Percentiles rank a stretch among this genome's conserved stretches.
These are phyloP conservation scores for Catharanthus roseus DNA, from an alignment of 257 asterid species.

Conservation along the genomic window DNA sequence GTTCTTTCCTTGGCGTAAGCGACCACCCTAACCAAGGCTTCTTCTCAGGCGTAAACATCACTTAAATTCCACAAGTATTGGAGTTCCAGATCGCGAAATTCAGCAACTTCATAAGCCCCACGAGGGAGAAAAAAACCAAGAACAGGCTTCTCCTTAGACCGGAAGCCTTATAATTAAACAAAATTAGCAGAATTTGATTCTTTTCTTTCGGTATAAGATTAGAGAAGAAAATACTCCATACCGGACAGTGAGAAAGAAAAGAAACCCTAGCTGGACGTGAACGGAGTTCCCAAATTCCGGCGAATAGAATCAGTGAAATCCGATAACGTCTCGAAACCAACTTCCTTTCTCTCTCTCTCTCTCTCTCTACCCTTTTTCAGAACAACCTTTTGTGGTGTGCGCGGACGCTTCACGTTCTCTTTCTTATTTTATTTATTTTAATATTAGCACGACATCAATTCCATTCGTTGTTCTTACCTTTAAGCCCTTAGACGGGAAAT, in stretches of 20 bases:
- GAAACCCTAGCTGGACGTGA: slow-evolving; percentile 69
- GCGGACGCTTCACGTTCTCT: slow-evolving; percentile 49
- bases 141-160: not conserved
- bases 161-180: not conserved
- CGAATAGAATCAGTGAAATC: slow-evolving; percentile 47
- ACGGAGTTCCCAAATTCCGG: slow-evolving; percentile 64
- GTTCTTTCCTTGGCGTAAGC: slow-evolving; percentile 58
- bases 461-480: not conserved
- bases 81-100: slow-evolving; percentile 38
- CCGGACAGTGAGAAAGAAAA: not conserved
- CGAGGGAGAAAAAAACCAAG: not conserved
- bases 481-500: slow-evolving; percentile 14
- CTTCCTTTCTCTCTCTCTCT: slow-evolving; percentile 25
- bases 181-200: not conserved
- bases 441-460: slow-evolving; percentile 27
- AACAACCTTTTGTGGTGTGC: slow-evolving; percentile 52
- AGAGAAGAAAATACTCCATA: not conserved
- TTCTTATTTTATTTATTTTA: slow-evolving; percentile 7
- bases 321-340: slow-evolving; percentile 59
- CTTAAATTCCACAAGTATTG: slow-evolving; percentile 4
- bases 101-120: slow-evolving; percentile 22
- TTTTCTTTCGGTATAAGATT: not conserved
- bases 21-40: slow-evolving; percentile 53
- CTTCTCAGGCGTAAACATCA: slow-evolving; percentile 72
- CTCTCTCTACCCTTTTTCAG: slow-evolving; percentile 25